These are phyloP conservation scores for Ambrosia hybrid DNA, from an alignment of 140 eudicot genomes.

Conservation along the genomic window DNA sequence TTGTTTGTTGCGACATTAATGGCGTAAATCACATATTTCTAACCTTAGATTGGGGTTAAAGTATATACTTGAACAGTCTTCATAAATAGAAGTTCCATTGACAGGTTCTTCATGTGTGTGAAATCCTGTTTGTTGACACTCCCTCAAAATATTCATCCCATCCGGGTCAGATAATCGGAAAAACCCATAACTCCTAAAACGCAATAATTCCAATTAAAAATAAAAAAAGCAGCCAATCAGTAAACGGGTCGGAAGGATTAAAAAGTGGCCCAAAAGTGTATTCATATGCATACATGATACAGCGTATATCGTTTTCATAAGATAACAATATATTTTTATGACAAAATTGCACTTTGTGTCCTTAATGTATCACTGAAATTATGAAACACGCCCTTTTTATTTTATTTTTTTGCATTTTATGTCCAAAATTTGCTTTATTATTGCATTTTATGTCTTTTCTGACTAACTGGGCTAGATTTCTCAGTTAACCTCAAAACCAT, in stretches of 20 bases:
- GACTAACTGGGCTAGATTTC: too few species aligned
- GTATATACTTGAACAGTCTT: conserved; percentile 64
- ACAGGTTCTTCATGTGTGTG: conserved; percentile 54
- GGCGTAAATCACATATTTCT: conserved; percentile 61
- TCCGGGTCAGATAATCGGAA: conserved; percentile 59
- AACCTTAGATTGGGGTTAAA: conserved; percentile 59
- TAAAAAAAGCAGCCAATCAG: neutral
- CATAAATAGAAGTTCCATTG: conserved; percentile 53
- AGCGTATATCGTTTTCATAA: neutral
- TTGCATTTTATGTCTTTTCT: too few species aligned
- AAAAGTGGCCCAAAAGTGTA: neutral
- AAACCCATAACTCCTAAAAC: conserved; percentile 53
- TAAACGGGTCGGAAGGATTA: neutral
- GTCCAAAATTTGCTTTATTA: too few species aligned
- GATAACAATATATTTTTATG: too few species aligned
- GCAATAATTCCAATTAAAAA: neutral
- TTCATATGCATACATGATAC: neutral
- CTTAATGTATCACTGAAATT: too few species aligned
- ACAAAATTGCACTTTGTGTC: too few species aligned
- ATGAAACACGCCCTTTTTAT: too few species aligned
- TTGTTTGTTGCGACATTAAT: conserved; percentile 10
- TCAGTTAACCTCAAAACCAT: too few species aligned
- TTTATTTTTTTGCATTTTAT: too few species aligned
- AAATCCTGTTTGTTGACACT: conserved; percentile 59
- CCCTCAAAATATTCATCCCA: conserved; percentile 60